Conservation (phyloP, 768 basidiomycete genomes). For the Lactarius akahatsu region DNA sequence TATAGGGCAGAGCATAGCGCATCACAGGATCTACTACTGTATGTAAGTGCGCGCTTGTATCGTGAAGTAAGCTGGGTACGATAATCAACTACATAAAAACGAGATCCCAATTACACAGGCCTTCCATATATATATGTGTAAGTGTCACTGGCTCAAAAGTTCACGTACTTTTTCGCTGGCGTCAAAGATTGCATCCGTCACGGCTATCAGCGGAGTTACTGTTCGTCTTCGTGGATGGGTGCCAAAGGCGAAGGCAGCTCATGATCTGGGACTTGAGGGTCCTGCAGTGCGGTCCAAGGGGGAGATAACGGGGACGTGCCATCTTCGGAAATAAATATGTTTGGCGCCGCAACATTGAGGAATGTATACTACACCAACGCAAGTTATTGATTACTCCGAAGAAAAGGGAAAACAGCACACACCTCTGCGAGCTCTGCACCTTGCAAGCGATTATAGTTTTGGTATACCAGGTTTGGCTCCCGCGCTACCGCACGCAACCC, state of each 20-base stretch:
- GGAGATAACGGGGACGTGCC: background rate
- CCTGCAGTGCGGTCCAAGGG: background rate
- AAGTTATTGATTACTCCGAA: background rate
- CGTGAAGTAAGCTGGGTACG: constrained; percentile 6
- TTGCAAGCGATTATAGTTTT: constrained; percentile 33
- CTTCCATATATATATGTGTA: constrained; percentile 11
- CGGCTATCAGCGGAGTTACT: background rate
- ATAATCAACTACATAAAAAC: constrained; percentile 15
- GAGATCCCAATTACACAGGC: constrained; percentile 8
- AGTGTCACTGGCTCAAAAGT: background rate
- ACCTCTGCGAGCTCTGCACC: constrained; percentile 37
- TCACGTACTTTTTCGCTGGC: background rate
- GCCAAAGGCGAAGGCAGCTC: background rate
- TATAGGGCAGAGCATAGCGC: background rate
- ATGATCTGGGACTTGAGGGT: background rate
- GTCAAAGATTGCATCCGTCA: background rate
- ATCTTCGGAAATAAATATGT: constrained; percentile 17
- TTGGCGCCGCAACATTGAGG: constrained; percentile 18
- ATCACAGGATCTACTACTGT: background rate
- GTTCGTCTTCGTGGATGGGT: background rate
- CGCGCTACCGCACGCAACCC: constrained; percentile 50
- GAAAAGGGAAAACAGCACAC: constrained; percentile 6
- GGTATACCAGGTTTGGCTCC: constrained; percentile 41
- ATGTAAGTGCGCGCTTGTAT: background rate
- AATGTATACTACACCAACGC: constrained; percentile 18